Percentiles rank a stretch among this genome's conserved stretches.
Conservation (phyloP, 257 asterid species). For the Gardenia jasminoides region DNA sequence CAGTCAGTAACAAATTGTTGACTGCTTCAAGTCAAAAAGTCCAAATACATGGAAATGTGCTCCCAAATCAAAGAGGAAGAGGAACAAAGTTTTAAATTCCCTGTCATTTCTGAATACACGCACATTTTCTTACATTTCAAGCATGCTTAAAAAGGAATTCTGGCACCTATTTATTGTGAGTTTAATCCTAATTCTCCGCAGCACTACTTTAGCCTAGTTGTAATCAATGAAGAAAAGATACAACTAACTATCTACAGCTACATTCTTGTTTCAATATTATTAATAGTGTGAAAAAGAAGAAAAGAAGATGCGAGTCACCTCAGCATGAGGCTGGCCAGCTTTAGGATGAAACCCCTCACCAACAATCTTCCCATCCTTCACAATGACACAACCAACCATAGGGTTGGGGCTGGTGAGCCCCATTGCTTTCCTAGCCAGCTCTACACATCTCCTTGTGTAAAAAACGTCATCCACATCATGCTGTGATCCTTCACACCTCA, state of each 20-base stretch:
- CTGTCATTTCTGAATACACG: neutral
- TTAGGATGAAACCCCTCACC: slow-evolving; percentile 96
- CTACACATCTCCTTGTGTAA: slow-evolving; percentile 82
- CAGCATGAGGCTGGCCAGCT: slow-evolving; percentile 99
- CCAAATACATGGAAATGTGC: neutral
- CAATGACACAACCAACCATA: slow-evolving; percentile 95
- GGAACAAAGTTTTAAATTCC: neutral
- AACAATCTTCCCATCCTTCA: slow-evolving; percentile 72
- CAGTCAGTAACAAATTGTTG: no score
- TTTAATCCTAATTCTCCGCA: neutral
- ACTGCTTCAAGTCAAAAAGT: neutral
- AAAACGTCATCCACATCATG: slow-evolving; percentile 49
- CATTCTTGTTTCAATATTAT: slow-evolving; percentile 4
- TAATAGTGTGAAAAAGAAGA: neutral
- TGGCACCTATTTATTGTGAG: neutral
- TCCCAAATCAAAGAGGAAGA: neutral
- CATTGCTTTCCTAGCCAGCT: slow-evolving; percentile 74
- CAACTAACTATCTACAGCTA: neutral
- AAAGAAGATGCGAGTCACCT: slow-evolving; percentile 44
- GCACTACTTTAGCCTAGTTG: neutral
- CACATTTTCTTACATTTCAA: neutral
- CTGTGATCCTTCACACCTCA: slow-evolving; percentile 37
- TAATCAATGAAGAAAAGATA: neutral
- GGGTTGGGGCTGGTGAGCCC: slow-evolving; percentile 94
- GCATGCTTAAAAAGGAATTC: neutral